Base-by-base conservation (phyloP, 208 protist genomes). In the Acanthamoeba castellanii region DNA sequence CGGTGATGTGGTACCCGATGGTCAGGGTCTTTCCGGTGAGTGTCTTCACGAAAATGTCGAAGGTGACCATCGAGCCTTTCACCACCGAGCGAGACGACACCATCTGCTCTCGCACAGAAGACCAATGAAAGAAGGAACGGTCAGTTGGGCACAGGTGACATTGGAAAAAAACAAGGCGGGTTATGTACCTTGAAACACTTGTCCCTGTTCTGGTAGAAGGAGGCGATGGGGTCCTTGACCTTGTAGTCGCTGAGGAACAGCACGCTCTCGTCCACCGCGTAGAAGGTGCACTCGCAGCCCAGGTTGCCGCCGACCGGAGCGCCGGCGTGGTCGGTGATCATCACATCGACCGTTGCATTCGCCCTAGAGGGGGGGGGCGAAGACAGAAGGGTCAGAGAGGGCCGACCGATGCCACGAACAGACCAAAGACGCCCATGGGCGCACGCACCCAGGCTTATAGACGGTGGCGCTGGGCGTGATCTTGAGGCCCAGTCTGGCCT, bases 11-110 rank as follows among this genome's bases (percentile, higher is more conserved):
- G 25, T 90, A 90, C 64, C 27, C 37, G 18, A 93, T 1, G 30
- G 72, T 93, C 13, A 95, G 64, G 18, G 95, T 96, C n/a, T 96
- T 96, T 25, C 95, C 95, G 9, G 95, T 96, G 25, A 96, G 57
- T 11, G 95, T 96, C 84, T 96, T 96, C 5, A 96, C 95, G 32
- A 93, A 96, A 11, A 96, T 96, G 34, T 95, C 88, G 32, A 95
- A 94, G 45, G n/a, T 87, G 61, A 5, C 22, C 55, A n/a, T 32
- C 14, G 55, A 42, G 45, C 82, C 82, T 55, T 52, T 4, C 6
- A 84, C 45, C 18, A 42, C 8, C 37, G 74, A 55, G 22, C 74
- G 34, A 14, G 74, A 84, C 34, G 74, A 42, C 42, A 84, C 37
- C 74, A 84, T 84, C 74, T 84, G 37, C 1, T 72, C 30, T 88